Conservation (phyloP, 139 green algal genomes). For the Deuterostichococcus epilithicus region DNA sequence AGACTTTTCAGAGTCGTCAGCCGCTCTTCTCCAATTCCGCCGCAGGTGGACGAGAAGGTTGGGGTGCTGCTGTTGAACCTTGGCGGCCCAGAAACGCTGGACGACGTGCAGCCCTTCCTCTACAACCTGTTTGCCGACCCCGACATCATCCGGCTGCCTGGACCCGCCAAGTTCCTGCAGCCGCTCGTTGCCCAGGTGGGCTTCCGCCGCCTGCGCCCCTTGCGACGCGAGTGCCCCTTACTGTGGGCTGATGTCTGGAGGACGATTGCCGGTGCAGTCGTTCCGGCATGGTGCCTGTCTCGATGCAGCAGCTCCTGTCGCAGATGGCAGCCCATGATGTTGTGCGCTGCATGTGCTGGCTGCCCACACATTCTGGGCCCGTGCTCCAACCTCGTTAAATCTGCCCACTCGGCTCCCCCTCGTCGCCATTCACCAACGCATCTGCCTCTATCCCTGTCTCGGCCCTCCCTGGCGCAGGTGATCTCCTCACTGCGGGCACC, state of each 20-base stretch:
- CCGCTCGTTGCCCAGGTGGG: neutral
- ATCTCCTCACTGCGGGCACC: conserved; percentile 85
- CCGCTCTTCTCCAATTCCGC: neutral
- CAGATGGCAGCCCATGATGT: too few species aligned
- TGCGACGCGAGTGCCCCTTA: too few species aligned
- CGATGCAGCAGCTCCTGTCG: too few species aligned
- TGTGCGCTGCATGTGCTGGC: too few species aligned
- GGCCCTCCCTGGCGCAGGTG: conserved; percentile 72
- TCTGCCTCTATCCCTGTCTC: conserved; percentile 29
- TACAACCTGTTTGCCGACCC: conserved; percentile 99
- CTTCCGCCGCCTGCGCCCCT: too few species aligned
- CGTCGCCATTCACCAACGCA: neutral
- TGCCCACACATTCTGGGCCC: neutral
- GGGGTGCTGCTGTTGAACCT: conserved; percentile 98
- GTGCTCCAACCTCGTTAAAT: neutral
- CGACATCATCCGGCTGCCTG: conserved; percentile 90
- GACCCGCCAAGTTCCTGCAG: conserved; percentile 21
- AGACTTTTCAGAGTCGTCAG: too few species aligned
- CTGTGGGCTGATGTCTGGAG: too few species aligned
- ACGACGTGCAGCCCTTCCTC: conserved; percentile 97
- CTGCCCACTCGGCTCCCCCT: neutral
- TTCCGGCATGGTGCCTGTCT: too few species aligned
- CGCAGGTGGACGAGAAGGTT: conserved; percentile 36
- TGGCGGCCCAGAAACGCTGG: conserved; percentile 91
- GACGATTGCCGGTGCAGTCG: too few species aligned